Evolutionary conservation across 1,284 basidiomycete species (phyloP), one percentile per base, ranked within the genome.

Genomic region (Rhodotorula sp.): DNA sequence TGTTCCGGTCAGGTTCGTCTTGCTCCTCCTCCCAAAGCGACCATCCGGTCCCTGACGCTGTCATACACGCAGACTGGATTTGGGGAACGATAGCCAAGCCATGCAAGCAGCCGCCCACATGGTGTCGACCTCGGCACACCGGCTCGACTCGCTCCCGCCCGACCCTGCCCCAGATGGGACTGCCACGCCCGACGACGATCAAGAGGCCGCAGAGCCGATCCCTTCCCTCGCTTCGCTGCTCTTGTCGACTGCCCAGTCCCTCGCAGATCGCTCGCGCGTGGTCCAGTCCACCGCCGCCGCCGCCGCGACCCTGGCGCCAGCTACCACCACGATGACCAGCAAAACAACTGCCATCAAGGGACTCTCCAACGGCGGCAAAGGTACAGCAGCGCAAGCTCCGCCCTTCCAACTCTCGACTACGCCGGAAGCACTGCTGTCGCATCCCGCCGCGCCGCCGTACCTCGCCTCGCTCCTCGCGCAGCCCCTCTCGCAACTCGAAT

Each of bases 151-250:
- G 58, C 37, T 53, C 20, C 26, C 44, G 22, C 33, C 30, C 12
- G 30, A 48, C 15, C 17, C 15, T 18, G 22, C 54, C 22, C 5
- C 18, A 24, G 24, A 20, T 4, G n/a, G 30, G 33, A 26, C 15
- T 29, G 15, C 4, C 22, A 44, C 37, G 26, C 33, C 6, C 12
- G 18, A 26, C 54, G 53, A 54, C 10, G n/a, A 24, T 15, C n/a
- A 67, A 7, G 45, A 4, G 3, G 61, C 51, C 17, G 2, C 37
- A 10, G 67, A 68, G 12, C 60, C 68, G 12, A 42, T 70, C 17
- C 73, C 73, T 14, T 69, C 71, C 8, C 64, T 75, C n/a, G 45
- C 73, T 4, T 67, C 68, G 3, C 65, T 75, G 24, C 64, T 75
- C 20, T 64, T 70, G 2, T 70, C 70, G 44, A 75, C 73, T 2